These are phyloP conservation scores for Solanum tarijense DNA, from an alignment of 257 asterid species.

Conservation along the genomic window DNA sequence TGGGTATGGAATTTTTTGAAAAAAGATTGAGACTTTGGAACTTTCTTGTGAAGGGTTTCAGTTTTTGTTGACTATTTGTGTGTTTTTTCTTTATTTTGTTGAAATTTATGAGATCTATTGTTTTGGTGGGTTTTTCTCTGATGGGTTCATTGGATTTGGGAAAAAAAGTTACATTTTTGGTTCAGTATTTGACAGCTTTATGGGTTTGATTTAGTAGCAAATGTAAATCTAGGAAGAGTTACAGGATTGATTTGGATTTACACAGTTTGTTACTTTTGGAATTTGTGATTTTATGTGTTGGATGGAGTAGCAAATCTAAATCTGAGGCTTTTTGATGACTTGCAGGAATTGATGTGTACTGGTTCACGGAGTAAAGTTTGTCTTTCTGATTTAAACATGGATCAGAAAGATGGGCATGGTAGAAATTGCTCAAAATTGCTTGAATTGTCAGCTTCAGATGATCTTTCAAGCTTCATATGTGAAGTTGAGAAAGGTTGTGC, in stretches of 20 bases:
- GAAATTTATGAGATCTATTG: neutral
- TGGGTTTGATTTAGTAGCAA: neutral
- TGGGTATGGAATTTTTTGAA: neutral
- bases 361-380: conserved; percentile 28
- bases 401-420: conserved; percentile 8
- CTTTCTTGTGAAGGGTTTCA: conserved; percentile 15
- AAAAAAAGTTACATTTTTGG: neutral
- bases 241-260: neutral
- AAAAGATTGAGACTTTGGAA: conserved; percentile 8
- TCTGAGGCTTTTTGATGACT: neutral
- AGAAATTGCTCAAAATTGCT: conserved; percentile 55
- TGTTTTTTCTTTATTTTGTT: conserved; percentile 1
- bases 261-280: neutral
- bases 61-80: neutral
- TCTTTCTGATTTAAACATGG: conserved; percentile 39
- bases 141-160: neutral
- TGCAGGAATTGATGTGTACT: conserved; percentile 43
- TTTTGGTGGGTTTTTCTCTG: neutral
- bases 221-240: neutral
- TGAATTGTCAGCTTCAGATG: conserved; percentile 69
- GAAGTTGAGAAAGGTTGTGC: conserved; percentile 47
- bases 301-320: conserved; percentile 4
- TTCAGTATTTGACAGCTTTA: neutral
- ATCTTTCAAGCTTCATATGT: conserved; percentile 36
- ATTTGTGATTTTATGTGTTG: neutral